A percentile compares a stretch with the other conserved stretches of the same genome.
Evolutionary conservation across 495 filamentous ascomycete genomes (phyloP).

Genomic region (Recurvomyces mirabilis): DNA sequence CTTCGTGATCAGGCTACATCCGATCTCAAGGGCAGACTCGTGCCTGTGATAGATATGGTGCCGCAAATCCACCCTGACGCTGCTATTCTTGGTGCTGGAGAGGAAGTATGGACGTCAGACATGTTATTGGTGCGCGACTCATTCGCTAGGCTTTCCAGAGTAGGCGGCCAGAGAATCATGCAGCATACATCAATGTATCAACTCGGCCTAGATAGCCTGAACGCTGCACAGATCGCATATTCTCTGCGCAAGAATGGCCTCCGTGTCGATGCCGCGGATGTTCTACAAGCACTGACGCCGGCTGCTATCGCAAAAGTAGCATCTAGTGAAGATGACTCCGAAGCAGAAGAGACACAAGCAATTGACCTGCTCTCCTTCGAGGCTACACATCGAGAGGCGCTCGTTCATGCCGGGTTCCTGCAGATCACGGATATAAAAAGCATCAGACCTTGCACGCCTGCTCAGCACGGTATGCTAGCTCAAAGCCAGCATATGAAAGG

Average conservation of each 20-base stretch:
- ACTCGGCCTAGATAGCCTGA: slow-evolving; percentile 36
- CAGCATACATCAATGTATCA: slow-evolving; percentile 31
- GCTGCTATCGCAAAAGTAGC: slow-evolving; percentile 30
- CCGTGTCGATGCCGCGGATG: slow-evolving; percentile 49
- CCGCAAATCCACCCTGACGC: too few relatives aligned
- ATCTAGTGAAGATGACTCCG: neutral
- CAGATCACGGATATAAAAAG: slow-evolving; percentile 27
- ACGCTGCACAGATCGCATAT: slow-evolving; percentile 33
- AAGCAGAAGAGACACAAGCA: neutral
- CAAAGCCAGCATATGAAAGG: slow-evolving; percentile 47
- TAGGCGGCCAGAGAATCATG: slow-evolving; percentile 15
- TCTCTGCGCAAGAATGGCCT: slow-evolving; percentile 26
- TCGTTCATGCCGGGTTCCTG: slow-evolving; percentile 12
- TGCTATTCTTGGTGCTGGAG: neutral
- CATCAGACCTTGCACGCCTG: slow-evolving; percentile 51
- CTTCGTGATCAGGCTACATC: neutral
- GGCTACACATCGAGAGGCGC: slow-evolving; percentile 25
- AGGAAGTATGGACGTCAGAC: slow-evolving; percentile 37
- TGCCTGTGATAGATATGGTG: too few relatives aligned
- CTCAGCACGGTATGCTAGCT: slow-evolving; percentile 53
- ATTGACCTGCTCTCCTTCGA: slow-evolving; percentile 36
- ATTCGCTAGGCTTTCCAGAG: slow-evolving; percentile 42
- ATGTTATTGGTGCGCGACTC: slow-evolving; percentile 44
- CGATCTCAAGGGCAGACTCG: too few relatives aligned
- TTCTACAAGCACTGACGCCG: slow-evolving; percentile 52